Percentiles rank a stretch among this genome's conserved stretches.
Evolutionary conservation across 108 stramenopile genomes (phyloP).

Genomic region (Cyclostephanos tholiformis): DNA sequence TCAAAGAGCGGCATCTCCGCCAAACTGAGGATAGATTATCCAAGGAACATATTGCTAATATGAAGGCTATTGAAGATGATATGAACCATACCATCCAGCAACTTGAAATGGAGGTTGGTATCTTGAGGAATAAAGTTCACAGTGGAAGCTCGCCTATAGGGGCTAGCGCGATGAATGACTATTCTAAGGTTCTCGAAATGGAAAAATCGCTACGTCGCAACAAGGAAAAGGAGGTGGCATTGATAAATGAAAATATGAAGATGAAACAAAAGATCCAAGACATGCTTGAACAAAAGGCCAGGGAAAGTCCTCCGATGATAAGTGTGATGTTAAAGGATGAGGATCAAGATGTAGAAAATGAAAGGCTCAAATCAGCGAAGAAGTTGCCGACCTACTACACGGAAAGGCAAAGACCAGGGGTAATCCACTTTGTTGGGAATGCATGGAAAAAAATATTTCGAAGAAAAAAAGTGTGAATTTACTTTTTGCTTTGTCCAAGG

Average conservation of each 20-base stretch:
- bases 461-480: conserved; percentile 13
- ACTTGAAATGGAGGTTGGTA: conserved; percentile 39
- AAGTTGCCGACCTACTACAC: conserved; percentile 44
- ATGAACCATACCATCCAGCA: conserved; percentile 41
- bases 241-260: conserved; percentile 47
- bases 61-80: conserved; percentile 37
- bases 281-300: conserved; percentile 20
- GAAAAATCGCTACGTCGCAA: conserved; percentile 36
- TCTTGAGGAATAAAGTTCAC: conserved; percentile 18
- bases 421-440: conserved; percentile 20
- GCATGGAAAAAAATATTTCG: conserved; percentile 41
- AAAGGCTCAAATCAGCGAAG: neutral
- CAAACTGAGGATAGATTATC: conserved; percentile 36
- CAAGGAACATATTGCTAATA: conserved; percentile 29
- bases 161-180: neutral
- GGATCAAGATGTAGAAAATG: neutral
- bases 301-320: neutral
- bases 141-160: neutral
- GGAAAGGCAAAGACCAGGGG: conserved; percentile 33
- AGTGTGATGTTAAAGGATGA: neutral
- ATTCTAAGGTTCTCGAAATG: conserved; percentile 20
- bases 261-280: conserved; percentile 36
- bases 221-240: conserved; percentile 34
- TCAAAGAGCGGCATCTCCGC: conserved; percentile 36
- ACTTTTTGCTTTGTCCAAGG: too few species aligned